phyloP scores from a whole-genome alignment of 352 stramenopile species.

The Globisporangium spinosum region DNA sequence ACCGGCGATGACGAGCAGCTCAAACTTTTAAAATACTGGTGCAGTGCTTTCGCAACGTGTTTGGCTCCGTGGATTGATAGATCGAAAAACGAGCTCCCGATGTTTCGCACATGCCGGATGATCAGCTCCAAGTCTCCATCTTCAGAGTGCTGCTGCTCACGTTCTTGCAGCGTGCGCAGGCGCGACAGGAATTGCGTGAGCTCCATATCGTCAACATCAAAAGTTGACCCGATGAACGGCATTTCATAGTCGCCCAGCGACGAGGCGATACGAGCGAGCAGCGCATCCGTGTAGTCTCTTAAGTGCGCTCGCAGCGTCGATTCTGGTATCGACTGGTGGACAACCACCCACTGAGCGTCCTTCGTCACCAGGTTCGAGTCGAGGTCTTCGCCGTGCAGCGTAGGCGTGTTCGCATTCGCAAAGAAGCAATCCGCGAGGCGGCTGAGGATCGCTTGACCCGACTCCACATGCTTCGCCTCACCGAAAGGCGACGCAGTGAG shows the following conservation, averaged over 20 bases:
- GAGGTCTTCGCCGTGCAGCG: constrained; percentile 41
- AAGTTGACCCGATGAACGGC: constrained; percentile 39
- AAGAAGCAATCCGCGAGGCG: constrained; percentile 48
- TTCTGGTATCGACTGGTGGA: constrained; percentile 35
- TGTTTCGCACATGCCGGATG: constrained; percentile 38
- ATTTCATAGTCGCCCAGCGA: constrained; percentile 30
- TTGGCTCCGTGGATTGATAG: constrained; percentile 46
- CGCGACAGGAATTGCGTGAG: constrained; percentile 50
- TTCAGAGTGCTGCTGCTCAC: constrained; percentile 4
- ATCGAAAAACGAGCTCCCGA: constrained; percentile 47
- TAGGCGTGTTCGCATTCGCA: constrained; percentile 58
- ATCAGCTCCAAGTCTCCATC: constrained; percentile 40
- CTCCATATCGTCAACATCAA: constrained; percentile 48
- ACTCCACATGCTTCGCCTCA: constrained; percentile 35
- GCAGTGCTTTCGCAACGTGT: constrained; percentile 32
- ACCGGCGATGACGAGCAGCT: constrained; percentile 6
- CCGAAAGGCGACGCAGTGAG: constrained; percentile 77
- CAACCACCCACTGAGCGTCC: constrained; percentile 53
- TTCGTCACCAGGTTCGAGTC: constrained; percentile 51
- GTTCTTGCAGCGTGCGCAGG: constrained; percentile 25
- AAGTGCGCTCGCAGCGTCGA: constrained; percentile 35
- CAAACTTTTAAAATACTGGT: constrained; percentile 33
- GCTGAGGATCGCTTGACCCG: constrained; percentile 30
- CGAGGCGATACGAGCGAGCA: constrained; percentile 28
- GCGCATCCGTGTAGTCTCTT: constrained; percentile 43